Evolutionary conservation across 2,329 filamentous ascomycete species (phyloP).

Genomic region (Cercospora sp.): DNA sequence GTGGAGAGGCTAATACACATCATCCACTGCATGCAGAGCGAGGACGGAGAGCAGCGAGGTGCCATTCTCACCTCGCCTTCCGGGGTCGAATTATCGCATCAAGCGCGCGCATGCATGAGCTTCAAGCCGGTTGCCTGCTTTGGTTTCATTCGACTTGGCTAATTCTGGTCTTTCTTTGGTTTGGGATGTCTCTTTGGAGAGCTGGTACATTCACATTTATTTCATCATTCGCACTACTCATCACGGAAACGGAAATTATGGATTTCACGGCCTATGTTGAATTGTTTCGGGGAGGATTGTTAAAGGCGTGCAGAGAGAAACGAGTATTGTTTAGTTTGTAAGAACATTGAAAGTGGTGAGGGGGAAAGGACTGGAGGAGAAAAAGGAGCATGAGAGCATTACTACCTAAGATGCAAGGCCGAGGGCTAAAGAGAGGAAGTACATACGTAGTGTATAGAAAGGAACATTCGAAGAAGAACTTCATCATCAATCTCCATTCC

Average conservation of each 20-base stretch:
- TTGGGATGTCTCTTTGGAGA: background rate
- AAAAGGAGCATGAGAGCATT: background rate
- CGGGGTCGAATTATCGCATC: background rate
- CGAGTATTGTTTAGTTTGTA: background rate
- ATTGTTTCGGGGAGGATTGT: background rate
- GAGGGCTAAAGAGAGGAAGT: background rate
- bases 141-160: background rate
- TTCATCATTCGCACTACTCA: background rate
- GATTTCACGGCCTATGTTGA: background rate
- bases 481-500: background rate
- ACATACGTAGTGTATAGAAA: constrained; percentile 1
- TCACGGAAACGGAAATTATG: background rate
- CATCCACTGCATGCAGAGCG: background rate
- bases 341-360: background rate
- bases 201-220: background rate
- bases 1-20: background rate
- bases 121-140: background rate
- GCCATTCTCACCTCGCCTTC: background rate
- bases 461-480: background rate
- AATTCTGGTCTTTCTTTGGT: background rate
- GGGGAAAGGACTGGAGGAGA: background rate
- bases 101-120: background rate
- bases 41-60: background rate
- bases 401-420: background rate
- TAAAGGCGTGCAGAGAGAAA: background rate